phyloP scores from a whole-genome alignment of 169 alveolate genomes.

The Pseudocohnilembus persalinus region DNA sequence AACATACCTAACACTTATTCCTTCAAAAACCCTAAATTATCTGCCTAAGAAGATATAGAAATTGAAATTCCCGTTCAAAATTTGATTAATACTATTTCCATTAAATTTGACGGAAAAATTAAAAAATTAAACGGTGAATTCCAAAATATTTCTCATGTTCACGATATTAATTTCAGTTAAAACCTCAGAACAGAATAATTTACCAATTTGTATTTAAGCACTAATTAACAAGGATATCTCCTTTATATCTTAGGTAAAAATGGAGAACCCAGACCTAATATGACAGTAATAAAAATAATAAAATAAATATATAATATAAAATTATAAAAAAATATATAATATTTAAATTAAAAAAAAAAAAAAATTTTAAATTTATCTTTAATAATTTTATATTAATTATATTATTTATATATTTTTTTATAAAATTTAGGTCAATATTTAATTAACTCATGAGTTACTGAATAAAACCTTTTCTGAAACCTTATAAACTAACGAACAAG shows the following conservation, averaged over 20 bases:
- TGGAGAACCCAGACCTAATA: constrained; percentile 5
- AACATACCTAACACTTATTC: constrained; percentile 10
- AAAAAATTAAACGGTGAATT: constrained; percentile 1
- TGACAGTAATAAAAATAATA: too few species aligned
- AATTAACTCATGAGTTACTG: neutral
- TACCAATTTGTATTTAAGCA: neutral
- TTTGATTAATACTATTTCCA: neutral
- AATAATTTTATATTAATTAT: too few species aligned
- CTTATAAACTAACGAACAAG: constrained; percentile 11
- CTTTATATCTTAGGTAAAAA: constrained; percentile 11
- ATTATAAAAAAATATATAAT: too few species aligned
- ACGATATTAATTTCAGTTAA: neutral
- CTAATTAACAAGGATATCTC: neutral
- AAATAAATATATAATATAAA: too few species aligned
- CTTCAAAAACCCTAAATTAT: constrained; percentile 8
- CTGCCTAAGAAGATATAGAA: constrained; percentile 6
- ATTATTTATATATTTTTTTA: too few species aligned
- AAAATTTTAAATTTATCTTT: too few species aligned
- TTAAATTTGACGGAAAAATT: neutral
- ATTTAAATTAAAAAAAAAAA: too few species aligned
- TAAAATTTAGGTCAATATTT: neutral
- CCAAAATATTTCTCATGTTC: neutral
- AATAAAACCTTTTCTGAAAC: neutral
- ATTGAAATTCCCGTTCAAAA: constrained; percentile 12
- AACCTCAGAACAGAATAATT: constrained; percentile 3